Evolutionary conservation across 2,329 filamentous ascomycete genomes (phyloP).

Genomic region (Coleophoma cylindrospora): DNA sequence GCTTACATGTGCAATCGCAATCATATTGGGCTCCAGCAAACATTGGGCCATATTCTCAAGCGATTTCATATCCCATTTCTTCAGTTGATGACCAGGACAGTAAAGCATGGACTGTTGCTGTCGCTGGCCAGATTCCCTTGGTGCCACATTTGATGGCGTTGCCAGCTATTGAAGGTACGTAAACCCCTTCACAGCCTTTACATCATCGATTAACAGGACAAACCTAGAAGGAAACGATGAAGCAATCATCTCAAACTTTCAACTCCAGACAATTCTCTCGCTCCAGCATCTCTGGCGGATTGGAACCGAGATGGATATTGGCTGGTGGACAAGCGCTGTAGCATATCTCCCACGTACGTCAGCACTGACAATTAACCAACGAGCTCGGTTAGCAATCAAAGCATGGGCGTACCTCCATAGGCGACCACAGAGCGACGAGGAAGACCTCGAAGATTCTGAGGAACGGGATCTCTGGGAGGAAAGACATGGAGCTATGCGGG

Average conservation of each 20-base stretch:
- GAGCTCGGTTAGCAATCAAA: constrained; percentile 36
- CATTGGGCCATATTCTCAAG: constrained; percentile 95
- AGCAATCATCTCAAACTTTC: constrained; percentile 31
- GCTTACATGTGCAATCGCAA: constrained; percentile 83
- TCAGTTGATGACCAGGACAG: constrained; percentile 17
- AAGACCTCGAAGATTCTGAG: constrained; percentile 37
- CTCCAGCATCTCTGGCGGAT: constrained; percentile 90
- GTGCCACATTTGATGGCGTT: constrained; percentile 73
- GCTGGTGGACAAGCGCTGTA: constrained; percentile 71
- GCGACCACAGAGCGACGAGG: constrained; percentile 33
- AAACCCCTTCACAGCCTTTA: neutral
- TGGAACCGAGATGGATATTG: constrained; percentile 63
- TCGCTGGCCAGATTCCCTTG: constrained; percentile 91
- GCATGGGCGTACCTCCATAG: constrained; percentile 38
- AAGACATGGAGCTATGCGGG: constrained; percentile 43
- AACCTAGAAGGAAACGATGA: constrained; percentile 3
- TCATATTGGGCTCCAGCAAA: constrained; percentile 99
- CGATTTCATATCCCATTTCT: constrained; percentile 51
- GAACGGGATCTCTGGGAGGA: constrained; percentile 66
- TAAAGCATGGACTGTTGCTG: constrained; percentile 41
- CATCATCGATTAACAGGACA: neutral
- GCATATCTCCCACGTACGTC: constrained; percentile 58
- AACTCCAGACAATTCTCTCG: constrained; percentile 62
- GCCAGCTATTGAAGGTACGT: constrained; percentile 21
- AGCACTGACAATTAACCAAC: constrained; percentile 19